Percentiles rank a stretch among this genome's conserved stretches.
Conservation (phyloP, 1,284 basidiomycete species). For the Leccinum colubrinum region DNA sequence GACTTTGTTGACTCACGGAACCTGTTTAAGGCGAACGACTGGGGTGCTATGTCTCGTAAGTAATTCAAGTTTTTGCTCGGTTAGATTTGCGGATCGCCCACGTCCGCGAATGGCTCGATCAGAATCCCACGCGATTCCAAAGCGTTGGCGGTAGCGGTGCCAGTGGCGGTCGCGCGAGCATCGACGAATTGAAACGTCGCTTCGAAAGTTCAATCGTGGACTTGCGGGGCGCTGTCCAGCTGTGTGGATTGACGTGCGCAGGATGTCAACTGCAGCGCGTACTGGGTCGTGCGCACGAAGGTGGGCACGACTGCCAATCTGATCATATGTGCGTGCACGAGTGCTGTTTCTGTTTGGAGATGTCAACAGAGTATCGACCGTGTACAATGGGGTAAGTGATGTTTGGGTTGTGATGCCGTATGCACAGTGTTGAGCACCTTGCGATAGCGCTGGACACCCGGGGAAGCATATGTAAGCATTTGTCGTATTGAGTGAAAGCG, state of each 20-base stretch:
- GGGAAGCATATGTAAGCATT: conserved; percentile 49
- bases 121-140: conserved; percentile 49
- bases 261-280: conserved; percentile 49
- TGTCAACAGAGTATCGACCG: conserved; percentile 26
- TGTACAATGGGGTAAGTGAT: conserved; percentile 47
- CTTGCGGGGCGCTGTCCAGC: conserved; percentile 42
- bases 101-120: conserved; percentile 48
- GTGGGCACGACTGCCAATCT: conserved; percentile 48
- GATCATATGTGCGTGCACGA: conserved; percentile 42
- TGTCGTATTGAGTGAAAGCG: not conserved
- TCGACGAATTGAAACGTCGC: conserved; percentile 44
- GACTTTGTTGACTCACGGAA: not conserved
- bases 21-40: conserved; percentile 51
- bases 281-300: conserved; percentile 42
- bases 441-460: conserved; percentile 51
- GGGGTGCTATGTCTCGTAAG: conserved; percentile 60
- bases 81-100: conserved; percentile 40
- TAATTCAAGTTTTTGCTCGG: not conserved
- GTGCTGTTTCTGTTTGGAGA: conserved; percentile 44
- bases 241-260: conserved; percentile 48
- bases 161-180: conserved; percentile 36
- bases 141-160: conserved; percentile 5
- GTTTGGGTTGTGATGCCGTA: not conserved
- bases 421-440: not conserved
- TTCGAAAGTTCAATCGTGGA: conserved; percentile 44